Conservation (phyloP, 805 yeast genomes). For the Blastobotrys muscicola region DNA sequence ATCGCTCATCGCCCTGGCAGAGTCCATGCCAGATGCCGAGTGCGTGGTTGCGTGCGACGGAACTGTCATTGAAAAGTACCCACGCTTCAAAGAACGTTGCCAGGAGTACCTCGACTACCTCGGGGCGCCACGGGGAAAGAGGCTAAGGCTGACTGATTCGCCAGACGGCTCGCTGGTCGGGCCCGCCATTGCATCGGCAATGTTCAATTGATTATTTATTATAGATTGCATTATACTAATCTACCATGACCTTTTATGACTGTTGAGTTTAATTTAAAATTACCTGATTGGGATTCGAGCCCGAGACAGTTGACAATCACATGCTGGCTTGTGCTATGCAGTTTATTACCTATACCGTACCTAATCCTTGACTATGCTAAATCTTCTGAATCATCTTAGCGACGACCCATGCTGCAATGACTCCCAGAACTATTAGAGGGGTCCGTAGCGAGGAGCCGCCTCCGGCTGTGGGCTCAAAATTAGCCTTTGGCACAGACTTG, state of each 20-base stretch:
- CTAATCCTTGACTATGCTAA: neutral
- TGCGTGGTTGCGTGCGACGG: slow-evolving; percentile 25
- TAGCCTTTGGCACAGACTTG: too few species aligned
- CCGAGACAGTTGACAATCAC: neutral
- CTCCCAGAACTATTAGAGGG: too few species aligned
- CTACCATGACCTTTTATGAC: neutral
- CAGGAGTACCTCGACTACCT: slow-evolving; percentile 21
- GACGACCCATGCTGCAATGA: too few species aligned
- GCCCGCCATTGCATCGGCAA: slow-evolving; percentile 21
- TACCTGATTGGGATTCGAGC: neutral
- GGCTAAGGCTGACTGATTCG: slow-evolving; percentile 9
- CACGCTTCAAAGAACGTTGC: slow-evolving; percentile 21
- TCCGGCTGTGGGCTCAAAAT: too few species aligned
- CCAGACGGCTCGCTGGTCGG: slow-evolving; percentile 20
- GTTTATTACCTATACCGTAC: neutral
- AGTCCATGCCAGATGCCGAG: slow-evolving; percentile 10
- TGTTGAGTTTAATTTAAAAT: neutral
- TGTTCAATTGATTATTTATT: slow-evolving; percentile 6
- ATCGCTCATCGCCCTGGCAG: slow-evolving; percentile 21
- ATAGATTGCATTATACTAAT: neutral
- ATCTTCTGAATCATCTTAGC: too few species aligned
- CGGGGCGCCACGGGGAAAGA: slow-evolving; percentile 10
- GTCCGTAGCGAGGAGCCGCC: too few species aligned
- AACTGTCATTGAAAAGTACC: slow-evolving; percentile 25
- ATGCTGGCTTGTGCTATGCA: neutral